phyloP scores from a whole-genome alignment of 2,329 filamentous ascomycete species.

The Albophoma yamanashiensis region DNA sequence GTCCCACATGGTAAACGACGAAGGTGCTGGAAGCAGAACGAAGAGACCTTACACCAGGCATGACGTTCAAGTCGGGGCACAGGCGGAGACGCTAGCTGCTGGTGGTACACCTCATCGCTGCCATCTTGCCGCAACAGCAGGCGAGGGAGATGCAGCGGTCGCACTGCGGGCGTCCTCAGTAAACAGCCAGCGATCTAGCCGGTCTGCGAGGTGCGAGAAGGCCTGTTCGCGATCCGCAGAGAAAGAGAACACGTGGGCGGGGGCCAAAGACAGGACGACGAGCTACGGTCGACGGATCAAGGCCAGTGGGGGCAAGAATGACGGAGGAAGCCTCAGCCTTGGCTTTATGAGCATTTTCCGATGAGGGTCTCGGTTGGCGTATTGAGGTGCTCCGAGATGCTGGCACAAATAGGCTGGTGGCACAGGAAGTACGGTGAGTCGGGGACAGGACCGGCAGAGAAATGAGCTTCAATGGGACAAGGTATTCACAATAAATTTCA shows the following conservation, averaged over 20 bases:
- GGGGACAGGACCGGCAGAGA: neutral
- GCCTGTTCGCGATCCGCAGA: neutral
- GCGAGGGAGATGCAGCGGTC: neutral
- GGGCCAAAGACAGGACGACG: neutral
- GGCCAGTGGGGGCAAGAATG: neutral
- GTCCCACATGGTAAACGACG: neutral
- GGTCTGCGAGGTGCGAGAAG: constrained; percentile 2
- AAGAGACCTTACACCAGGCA: constrained; percentile 1
- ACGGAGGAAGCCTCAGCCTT: neutral
- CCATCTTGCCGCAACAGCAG: neutral
- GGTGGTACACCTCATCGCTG: neutral
- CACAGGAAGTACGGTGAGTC: neutral
- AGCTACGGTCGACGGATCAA: neutral
- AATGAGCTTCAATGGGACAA: neutral
- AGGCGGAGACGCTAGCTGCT: neutral
- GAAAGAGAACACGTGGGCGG: constrained; percentile 4
- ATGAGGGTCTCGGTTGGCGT: neutral
- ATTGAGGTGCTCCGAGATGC: neutral
- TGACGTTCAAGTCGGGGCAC: neutral
- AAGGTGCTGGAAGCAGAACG: neutral
- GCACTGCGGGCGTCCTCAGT: constrained; percentile 1
- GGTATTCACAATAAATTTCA: neutral
- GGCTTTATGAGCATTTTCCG: constrained; percentile 3
- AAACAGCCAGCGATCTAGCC: constrained; percentile 5
- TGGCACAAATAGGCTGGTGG: neutral